Evolutionary conservation across 306 rosid species (phyloP).

Genomic region (Inga laurina): DNA sequence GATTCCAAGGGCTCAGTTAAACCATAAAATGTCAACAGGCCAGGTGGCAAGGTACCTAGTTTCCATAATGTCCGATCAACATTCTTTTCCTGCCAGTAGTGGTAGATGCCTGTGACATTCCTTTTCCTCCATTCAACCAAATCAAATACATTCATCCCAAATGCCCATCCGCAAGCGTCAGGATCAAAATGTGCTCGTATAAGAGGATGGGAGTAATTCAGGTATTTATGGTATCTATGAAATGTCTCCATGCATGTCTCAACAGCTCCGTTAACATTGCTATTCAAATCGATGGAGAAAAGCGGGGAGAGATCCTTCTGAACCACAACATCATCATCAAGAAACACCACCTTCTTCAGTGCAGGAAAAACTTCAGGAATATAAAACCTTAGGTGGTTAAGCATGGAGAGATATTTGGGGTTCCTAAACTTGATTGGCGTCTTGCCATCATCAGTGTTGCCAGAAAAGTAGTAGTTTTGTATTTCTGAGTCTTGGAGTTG

Average conservation of each 20-base stretch:
- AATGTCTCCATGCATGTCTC: constrained; percentile 98
- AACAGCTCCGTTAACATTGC: constrained; percentile 86
- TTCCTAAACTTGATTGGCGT: constrained; percentile 94
- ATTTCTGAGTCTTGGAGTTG: constrained; percentile 92
- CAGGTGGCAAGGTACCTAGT: constrained; percentile 93
- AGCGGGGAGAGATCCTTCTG: constrained; percentile 79
- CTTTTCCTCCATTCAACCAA: constrained; percentile 88
- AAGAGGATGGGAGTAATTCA: constrained; percentile 89
- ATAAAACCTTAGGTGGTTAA: constrained; percentile 85
- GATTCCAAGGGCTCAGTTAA: constrained; percentile 82
- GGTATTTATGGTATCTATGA: constrained; percentile 85
- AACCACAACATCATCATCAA: constrained; percentile 88
- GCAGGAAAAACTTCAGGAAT: constrained; percentile 91
- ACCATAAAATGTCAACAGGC: constrained; percentile 83
- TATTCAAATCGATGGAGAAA: constrained; percentile 70
- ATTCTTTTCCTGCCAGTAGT: constrained; percentile 89
- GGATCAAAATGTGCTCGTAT: constrained; percentile 83
- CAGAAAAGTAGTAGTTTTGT: constrained; percentile 87
- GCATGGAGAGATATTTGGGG: constrained; percentile 93
- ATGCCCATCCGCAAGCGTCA: constrained; percentile 97
- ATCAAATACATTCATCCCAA: constrained; percentile 91
- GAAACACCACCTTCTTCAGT: constrained; percentile 74
- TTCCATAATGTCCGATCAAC: constrained; percentile 87
- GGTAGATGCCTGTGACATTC: constrained; percentile 91
- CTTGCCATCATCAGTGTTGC: constrained; percentile 59